Percentiles rank a stretch among this genome's conserved stretches.
These are phyloP conservation scores for Cladosporium oxysporum DNA, from an alignment of 2,329 filamentous ascomycete genomes.

Conservation along the genomic window DNA sequence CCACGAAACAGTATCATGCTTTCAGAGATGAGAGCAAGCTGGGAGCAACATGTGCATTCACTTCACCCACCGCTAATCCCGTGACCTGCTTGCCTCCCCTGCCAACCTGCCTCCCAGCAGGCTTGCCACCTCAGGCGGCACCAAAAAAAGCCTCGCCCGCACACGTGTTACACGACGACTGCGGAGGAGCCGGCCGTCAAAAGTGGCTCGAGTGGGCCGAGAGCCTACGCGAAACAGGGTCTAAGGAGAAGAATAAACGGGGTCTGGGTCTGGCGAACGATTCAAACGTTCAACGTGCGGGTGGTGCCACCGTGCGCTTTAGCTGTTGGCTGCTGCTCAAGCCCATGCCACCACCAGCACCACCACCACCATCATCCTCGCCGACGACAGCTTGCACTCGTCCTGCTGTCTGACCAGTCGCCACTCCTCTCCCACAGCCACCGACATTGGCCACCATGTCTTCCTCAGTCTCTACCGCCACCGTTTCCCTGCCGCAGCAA, in stretches of 20 bases:
- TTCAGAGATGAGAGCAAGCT: background rate
- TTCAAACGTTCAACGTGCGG: conserved; percentile 14
- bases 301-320: background rate
- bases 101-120: background rate
- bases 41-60: background rate
- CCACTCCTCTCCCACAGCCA: background rate
- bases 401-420: background rate
- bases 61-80: background rate
- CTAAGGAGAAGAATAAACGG: conserved; percentile 2
- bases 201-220: conserved; percentile 2
- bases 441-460: conserved; percentile 24
- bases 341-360: conserved; percentile 4
- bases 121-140: background rate
- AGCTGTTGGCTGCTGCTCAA: background rate
- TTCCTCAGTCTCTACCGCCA: conserved; percentile 32
- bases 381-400: conserved; percentile 11
- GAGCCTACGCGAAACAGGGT: background rate
- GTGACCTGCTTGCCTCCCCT: background rate
- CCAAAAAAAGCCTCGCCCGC: conserved; percentile 2
- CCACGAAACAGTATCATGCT: background rate
- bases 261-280: conserved; percentile 5
- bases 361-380: conserved; percentile 6
- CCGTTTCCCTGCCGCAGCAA: conserved; percentile 21
- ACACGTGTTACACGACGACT: conserved; percentile 5
- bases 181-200: conserved; percentile 4